Conservation (phyloP, 192 early-diverging fungal genomes). For the Fimicolochytrium jonesii region DNA sequence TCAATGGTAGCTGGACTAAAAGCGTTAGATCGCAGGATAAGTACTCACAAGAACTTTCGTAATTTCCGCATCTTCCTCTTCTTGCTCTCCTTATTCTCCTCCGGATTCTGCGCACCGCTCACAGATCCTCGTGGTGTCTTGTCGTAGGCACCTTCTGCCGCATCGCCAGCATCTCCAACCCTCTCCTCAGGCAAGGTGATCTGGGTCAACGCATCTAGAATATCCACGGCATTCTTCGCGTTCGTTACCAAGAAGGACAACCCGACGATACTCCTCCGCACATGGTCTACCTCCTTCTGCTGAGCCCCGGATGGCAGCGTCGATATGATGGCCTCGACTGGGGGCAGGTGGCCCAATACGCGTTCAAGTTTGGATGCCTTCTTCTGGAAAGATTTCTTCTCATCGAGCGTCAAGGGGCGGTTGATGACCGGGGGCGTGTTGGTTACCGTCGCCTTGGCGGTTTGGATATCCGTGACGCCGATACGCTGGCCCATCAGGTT, state of each 20-base stretch:
- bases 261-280: constrained; percentile 7
- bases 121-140: no score
- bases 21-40: no score
- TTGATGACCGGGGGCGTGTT: neutral
- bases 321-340: constrained; percentile 22
- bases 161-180: no score
- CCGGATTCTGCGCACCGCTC: no score
- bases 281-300: neutral
- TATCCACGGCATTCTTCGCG: constrained; percentile 20
- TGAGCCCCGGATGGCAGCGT: constrained; percentile 6
- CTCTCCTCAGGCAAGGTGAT: constrained; percentile 5
- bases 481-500: constrained; percentile 43
- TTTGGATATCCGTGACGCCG: constrained; percentile 16
- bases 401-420: constrained; percentile 33
- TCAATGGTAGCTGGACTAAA: no score
- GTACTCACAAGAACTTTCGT: constrained; percentile 37
- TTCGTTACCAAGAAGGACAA: constrained; percentile 6
- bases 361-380: constrained; percentile 36
- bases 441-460: neutral
- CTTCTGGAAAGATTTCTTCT: constrained; percentile 31
- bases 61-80: constrained; percentile 31
- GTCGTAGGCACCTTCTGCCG: no score
- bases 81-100: neutral
- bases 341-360: constrained; percentile 33
- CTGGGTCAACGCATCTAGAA: constrained; percentile 17